Base-by-base conservation (phyloP, 208 protist species). In the Angomonas deanei region DNA sequence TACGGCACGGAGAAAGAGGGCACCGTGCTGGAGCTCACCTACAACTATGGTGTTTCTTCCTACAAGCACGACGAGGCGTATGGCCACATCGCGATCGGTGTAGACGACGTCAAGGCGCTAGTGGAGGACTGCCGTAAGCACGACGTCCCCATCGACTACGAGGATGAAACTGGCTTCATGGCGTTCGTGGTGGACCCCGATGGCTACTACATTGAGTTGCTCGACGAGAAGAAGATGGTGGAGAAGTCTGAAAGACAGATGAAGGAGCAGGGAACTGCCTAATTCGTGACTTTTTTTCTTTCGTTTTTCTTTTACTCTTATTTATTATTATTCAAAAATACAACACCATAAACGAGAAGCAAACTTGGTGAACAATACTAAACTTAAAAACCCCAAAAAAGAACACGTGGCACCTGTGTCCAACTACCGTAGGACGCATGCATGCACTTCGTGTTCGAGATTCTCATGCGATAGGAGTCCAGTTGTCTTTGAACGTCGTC, bases 171-270 rank as follows among this genome's bases (percentile, higher is more conserved):
- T 10, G 85, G 85, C 33, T 91, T 92, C 63, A 95, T 95, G 82
- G 82, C 81, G 0, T 95, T 92, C 55, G 77, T 95, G 10, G 69
- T 86, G 19, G 89, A 92, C 63, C 89, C 89, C 15, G 86, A 95
- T 56, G 83, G 81, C 49, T 93, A 95, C 68, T 81, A 88, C 60
- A 78, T 95, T 64, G 89, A 95, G 70, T 61, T 93, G 5, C 74
- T 95, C 33, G 74, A 95, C 69, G 76, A 83, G 31, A 79, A 89
- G 49, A 76, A 57, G 66, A 91, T 92, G 86, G 73, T 91, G 32
- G 54, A 72, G 11, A 82, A 82, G 53, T 65, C 87, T 1, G 55
- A 72, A 61, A 17, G 31, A 21, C 72, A 81, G 39, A 91, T 91
- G 83, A 84, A 80, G 68, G 83, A 91, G 42, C 87, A 93, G 62